Conservation (phyloP, 169 alveolate species). For the Toxoplasma gondii region DNA sequence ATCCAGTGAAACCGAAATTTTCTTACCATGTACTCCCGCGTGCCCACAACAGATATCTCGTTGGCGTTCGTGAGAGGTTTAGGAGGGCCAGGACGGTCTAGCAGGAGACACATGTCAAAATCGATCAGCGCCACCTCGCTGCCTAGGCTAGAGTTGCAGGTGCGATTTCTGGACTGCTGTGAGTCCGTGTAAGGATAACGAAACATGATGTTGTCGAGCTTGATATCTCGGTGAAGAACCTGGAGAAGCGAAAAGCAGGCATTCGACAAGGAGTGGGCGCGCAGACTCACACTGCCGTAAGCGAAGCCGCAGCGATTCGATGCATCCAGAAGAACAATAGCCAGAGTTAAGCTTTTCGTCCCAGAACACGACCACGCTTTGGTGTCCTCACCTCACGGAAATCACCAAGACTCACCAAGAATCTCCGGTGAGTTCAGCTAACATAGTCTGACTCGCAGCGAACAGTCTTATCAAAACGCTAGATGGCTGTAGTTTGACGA, state of each 20-base stretch:
- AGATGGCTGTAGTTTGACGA: no score
- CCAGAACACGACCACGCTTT: no score
- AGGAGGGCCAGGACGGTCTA: conserved; percentile 41
- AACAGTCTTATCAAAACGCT: no score
- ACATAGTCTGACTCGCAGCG: no score
- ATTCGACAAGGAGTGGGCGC: neutral
- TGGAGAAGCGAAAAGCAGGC: neutral
- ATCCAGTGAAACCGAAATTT: no score
- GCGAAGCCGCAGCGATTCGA: no score
- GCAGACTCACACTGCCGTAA: neutral
- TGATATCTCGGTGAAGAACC: conserved; percentile 62
- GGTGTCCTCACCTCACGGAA: no score
- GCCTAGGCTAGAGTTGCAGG: neutral
- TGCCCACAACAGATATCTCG: conserved; percentile 63
- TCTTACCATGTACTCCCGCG: conserved; percentile 65
- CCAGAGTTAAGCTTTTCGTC: no score
- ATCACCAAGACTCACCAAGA: no score
- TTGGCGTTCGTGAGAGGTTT: neutral
- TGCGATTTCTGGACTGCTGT: neutral
- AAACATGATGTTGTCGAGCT: conserved; percentile 62
- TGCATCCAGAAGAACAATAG: no score
- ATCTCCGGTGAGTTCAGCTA: no score
- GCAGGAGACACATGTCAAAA: conserved; percentile 64
- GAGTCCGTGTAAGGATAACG: neutral
- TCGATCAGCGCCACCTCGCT: conserved; percentile 51